Conservation (phyloP, 2,329 filamentous ascomycete species). For the Rasamsonia emersonii region DNA sequence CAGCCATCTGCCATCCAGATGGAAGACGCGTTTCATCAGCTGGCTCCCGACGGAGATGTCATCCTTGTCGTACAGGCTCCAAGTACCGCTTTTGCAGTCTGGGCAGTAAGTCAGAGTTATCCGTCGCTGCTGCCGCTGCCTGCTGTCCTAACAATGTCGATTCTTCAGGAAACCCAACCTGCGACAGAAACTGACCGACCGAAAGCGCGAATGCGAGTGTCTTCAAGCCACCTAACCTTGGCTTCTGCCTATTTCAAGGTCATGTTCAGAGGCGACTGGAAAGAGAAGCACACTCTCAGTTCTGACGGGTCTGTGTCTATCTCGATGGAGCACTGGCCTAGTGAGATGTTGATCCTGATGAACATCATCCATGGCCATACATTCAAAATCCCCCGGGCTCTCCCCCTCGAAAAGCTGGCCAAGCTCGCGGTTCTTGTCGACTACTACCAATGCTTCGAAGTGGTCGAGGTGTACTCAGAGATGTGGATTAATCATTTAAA, state of each 20-base stretch:
- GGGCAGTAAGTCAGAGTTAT: too few relatives aligned
- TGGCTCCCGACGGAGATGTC: too few relatives aligned
- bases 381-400: slow-evolving; percentile 7
- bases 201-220: slow-evolving; percentile 17
- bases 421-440: slow-evolving; percentile 13
- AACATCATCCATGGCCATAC: slow-evolving; percentile 14
- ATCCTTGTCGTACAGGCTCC: too few relatives aligned
- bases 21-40: too few relatives aligned
- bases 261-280: slow-evolving; percentile 12
- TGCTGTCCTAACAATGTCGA: too few relatives aligned
- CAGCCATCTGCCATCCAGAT: too few relatives aligned
- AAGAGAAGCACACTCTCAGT: slow-evolving; percentile 10
- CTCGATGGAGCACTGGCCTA: slow-evolving; percentile 14
- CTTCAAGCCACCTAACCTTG: slow-evolving; percentile 15
- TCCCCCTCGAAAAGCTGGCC: slow-evolving; percentile 4
- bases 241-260: slow-evolving; percentile 14
- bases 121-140: too few relatives aligned
- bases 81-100: too few relatives aligned
- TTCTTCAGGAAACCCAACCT: too few relatives aligned
- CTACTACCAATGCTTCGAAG: slow-evolving; percentile 15
- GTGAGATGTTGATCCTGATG: slow-evolving; percentile 17
- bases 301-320: slow-evolving; percentile 14
- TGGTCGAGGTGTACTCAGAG: slow-evolving; percentile 8
- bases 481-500: slow-evolving; percentile 11
- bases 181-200: too few relatives aligned